phyloP scores from a whole-genome alignment of 352 stramenopile species.

The Lagenidium sp. region DNA sequence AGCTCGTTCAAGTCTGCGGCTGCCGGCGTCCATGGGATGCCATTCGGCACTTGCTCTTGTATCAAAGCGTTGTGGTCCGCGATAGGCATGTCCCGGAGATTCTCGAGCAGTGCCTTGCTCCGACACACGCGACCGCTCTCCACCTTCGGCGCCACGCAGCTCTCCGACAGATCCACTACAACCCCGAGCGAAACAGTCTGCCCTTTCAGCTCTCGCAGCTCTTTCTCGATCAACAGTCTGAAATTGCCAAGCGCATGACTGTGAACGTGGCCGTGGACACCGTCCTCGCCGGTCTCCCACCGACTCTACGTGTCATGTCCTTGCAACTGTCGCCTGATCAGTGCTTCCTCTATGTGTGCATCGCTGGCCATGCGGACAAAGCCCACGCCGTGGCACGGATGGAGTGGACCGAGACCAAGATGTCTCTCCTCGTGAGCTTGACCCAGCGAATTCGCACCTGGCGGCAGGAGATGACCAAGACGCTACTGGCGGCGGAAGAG shows the following conservation, averaged over 20 bases:
- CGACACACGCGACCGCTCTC: slow-evolving; percentile 34
- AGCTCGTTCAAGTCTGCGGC: slow-evolving; percentile 46
- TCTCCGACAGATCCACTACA: slow-evolving; percentile 22
- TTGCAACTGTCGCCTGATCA: slow-evolving; percentile 65
- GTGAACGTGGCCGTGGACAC: slow-evolving; percentile 26
- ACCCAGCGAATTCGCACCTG: slow-evolving; percentile 22
- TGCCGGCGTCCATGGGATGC: slow-evolving; percentile 36
- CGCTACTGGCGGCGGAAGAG: slow-evolving; percentile 22
- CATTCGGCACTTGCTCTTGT: slow-evolving; percentile 46
- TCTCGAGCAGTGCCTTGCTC: slow-evolving; percentile 23
- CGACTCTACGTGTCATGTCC: slow-evolving; percentile 26
- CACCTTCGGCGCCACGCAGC: slow-evolving; percentile 35
- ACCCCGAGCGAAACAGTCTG: slow-evolving; percentile 34
- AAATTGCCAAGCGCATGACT: slow-evolving; percentile 53
- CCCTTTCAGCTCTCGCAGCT: slow-evolving; percentile 58
- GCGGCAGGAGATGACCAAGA: slow-evolving; percentile 24
- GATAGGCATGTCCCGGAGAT: slow-evolving; percentile 20
- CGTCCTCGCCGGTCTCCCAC: slow-evolving; percentile 30
- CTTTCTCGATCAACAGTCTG: slow-evolving; percentile 55
- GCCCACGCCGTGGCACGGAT: slow-evolving; percentile 39
- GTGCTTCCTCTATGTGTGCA: slow-evolving; percentile 48
- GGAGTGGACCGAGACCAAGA: slow-evolving; percentile 36
- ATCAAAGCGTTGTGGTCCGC: slow-evolving; percentile 38
- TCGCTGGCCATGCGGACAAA: slow-evolving; percentile 29
- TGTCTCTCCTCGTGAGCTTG: slow-evolving; percentile 17